A percentile compares a stretch with the other conserved stretches of the same genome.
Conservation (phyloP, 139 green algal species). For the Astrephomene gubernaculifera region DNA sequence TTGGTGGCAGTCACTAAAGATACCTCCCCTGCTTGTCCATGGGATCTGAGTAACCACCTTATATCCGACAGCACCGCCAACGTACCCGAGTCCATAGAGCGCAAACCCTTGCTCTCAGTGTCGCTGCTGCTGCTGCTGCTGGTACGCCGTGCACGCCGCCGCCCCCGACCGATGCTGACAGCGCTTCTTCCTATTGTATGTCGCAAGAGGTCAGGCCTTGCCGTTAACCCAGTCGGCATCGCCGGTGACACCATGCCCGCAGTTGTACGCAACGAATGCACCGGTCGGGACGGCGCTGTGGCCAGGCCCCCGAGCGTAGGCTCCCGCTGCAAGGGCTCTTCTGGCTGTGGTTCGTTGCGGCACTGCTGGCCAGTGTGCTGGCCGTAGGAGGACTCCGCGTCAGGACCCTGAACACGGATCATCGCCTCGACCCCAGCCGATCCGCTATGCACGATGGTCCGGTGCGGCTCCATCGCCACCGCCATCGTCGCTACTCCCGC, state of each 20-base stretch:
- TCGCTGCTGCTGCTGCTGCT: slow-evolving; percentile 4
- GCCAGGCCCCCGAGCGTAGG: neutral
- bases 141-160: neutral
- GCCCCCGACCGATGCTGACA: neutral
- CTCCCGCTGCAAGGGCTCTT: neutral
- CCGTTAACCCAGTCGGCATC: neutral
- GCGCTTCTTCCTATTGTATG: too few relatives aligned
- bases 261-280: neutral
- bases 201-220: too few relatives aligned
- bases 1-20: neutral
- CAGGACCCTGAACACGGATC: too few relatives aligned
- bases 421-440: too few relatives aligned
- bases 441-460: too few relatives aligned
- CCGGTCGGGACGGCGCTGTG: neutral
- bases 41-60: too few relatives aligned
- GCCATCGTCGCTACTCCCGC: neutral
- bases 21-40: too few relatives aligned
- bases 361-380: too few relatives aligned
- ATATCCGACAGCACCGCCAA: too few relatives aligned
- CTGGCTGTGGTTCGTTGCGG: neutral
- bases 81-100: neutral
- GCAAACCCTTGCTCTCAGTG: neutral
- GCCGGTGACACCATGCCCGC: neutral
- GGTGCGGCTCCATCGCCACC: neutral
- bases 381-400: too few relatives aligned